Percentiles rank a stretch among this genome's conserved stretches.
These are phyloP conservation scores for Lepiota brunneoincarnata DNA, from an alignment of 768 basidiomycete genomes.

Conservation along the genomic window DNA sequence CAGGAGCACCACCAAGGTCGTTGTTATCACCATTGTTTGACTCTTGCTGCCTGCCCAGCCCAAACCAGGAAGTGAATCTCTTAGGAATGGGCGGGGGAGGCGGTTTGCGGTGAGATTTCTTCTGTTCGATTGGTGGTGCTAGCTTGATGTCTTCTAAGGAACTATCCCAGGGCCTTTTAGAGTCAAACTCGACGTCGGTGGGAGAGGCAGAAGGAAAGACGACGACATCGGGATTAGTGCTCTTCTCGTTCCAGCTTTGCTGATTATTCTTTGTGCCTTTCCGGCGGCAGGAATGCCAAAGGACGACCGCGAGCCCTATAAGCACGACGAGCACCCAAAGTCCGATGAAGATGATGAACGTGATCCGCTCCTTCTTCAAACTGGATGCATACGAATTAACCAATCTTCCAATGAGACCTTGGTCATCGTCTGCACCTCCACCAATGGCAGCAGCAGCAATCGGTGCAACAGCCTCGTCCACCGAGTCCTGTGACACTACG, in stretches of 20 bases:
- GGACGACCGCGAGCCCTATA: constrained; percentile 67
- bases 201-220: constrained; percentile 26
- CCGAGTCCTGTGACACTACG: constrained; percentile 66
- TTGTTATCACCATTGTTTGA: constrained; percentile 9
- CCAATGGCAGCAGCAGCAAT: constrained; percentile 84
- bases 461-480: constrained; percentile 75
- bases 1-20: constrained; percentile 6
- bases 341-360: constrained; percentile 80
- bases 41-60: constrained; percentile 19
- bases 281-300: constrained; percentile 69
- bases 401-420: constrained; percentile 69
- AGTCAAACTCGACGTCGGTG: background rate
- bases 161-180: constrained; percentile 3
- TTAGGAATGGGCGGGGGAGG: constrained; percentile 9
- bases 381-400: constrained; percentile 70
- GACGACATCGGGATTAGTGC: constrained; percentile 40
- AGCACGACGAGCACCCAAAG: constrained; percentile 84
- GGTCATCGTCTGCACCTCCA: constrained; percentile 43
- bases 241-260: constrained; percentile 50
- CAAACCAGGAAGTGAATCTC: constrained; percentile 29
- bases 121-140: constrained; percentile 16
- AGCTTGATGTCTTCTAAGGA: constrained; percentile 14
- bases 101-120: constrained; percentile 1
- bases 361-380: constrained; percentile 77
- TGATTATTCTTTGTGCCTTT: constrained; percentile 41